phyloP scores from a whole-genome alignment of 2,329 filamentous ascomycete species.

The Xylaria sp. region DNA sequence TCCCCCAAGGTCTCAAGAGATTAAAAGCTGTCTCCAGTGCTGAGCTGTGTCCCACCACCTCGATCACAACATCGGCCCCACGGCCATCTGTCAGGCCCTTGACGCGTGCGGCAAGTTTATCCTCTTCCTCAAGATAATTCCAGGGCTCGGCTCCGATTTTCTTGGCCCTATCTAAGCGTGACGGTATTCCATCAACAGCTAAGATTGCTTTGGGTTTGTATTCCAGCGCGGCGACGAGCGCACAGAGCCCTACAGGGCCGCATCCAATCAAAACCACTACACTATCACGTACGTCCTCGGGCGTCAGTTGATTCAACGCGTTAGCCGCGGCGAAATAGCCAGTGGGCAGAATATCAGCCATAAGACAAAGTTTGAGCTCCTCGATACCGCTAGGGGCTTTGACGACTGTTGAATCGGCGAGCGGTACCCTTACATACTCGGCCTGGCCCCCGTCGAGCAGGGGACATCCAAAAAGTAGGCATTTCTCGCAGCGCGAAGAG shows the following conservation, averaged over 20 bases:
- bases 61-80: slow-evolving; percentile 34
- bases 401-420: slow-evolving; percentile 33
- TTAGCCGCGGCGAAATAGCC: slow-evolving; percentile 35
- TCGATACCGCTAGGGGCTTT: slow-evolving; percentile 29
- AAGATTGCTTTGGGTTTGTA: slow-evolving; percentile 31
- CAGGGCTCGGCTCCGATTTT: slow-evolving; percentile 31
- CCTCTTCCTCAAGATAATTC: slow-evolving; percentile 27
- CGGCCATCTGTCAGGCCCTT: slow-evolving; percentile 30
- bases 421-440: slow-evolving; percentile 34
- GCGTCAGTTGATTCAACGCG: slow-evolving; percentile 12
- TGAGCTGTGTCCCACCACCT: slow-evolving; percentile 34
- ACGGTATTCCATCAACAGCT: slow-evolving; percentile 30
- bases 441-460: slow-evolving; percentile 35
- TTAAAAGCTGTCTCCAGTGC: slow-evolving; percentile 34
- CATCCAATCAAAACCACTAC: slow-evolving; percentile 34
- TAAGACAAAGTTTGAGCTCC: slow-evolving; percentile 31
- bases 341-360: slow-evolving; percentile 37
- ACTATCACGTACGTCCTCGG: slow-evolving; percentile 22
- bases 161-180: slow-evolving; percentile 25
- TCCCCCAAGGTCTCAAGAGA: slow-evolving; percentile 34
- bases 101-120: slow-evolving; percentile 27
- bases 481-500: slow-evolving; percentile 35
- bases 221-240: slow-evolving; percentile 34
- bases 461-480: slow-evolving; percentile 33
- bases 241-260: slow-evolving; percentile 35